phyloP scores from a whole-genome alignment of 2,329 filamentous ascomycete species.

The Colletotrichum melonis region DNA sequence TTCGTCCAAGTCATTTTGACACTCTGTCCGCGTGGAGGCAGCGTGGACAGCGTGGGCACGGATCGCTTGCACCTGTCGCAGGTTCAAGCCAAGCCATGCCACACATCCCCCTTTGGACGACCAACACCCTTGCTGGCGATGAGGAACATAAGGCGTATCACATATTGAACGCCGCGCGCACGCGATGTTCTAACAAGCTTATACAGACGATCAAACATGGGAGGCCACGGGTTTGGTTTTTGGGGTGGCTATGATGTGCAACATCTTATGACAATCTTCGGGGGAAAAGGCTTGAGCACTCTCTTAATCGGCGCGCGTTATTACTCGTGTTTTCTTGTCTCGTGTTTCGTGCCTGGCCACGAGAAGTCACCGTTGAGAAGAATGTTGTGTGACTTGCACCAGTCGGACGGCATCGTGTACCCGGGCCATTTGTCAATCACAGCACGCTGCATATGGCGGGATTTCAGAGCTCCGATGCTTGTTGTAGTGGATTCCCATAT shows the following conservation, averaged over 20 bases:
- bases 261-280: constrained; percentile 5
- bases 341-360: background rate
- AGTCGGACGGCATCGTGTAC: background rate
- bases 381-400: background rate
- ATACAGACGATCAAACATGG: constrained; percentile 17
- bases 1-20: background rate
- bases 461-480: background rate
- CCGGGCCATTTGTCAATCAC: background rate
- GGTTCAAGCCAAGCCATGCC: background rate
- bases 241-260: background rate
- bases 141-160: constrained; percentile 3
- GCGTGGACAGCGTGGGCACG: background rate
- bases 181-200: constrained; percentile 11
- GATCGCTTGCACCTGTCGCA: background rate
- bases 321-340: background rate
- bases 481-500: background rate
- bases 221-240: background rate
- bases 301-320: background rate
- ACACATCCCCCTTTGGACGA: background rate
- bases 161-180: background rate
- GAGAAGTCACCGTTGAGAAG: too few species aligned
- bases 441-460: background rate
- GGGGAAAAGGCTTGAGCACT: background rate
- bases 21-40: background rate
- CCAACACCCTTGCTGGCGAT: background rate